These are phyloP conservation scores for Corchorus olitorius DNA, from an alignment of 345 rosid genomes.

Conservation along the genomic window DNA sequence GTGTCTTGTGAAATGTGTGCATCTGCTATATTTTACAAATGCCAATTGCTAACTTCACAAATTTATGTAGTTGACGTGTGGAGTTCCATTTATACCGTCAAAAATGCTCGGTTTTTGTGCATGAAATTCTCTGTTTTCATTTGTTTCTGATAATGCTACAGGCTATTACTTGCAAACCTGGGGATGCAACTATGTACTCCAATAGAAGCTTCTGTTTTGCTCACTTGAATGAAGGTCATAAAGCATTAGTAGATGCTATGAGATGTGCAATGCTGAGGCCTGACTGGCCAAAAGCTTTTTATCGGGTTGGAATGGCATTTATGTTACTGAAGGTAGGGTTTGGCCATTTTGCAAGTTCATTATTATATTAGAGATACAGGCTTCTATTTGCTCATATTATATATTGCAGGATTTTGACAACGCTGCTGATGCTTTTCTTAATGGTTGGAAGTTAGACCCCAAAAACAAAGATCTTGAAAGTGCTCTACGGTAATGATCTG, in stretches of 20 bases:
- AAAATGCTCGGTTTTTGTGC: too few relatives aligned
- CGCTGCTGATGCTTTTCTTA: not conserved
- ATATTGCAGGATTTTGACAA: conserved; percentile 12
- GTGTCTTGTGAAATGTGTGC: not conserved
- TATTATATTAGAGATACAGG: not conserved
- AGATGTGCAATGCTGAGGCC: conserved; percentile 3
- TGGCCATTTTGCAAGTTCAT: not conserved
- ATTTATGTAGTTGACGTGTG: not conserved
- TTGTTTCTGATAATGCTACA: not conserved
- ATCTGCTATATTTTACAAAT: not conserved
- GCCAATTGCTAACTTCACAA: not conserved
- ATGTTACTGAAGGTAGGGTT: conserved; percentile 25
- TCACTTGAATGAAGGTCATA: conserved; percentile 8
- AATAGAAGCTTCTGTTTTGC: conserved; percentile 27
- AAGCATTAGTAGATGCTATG: conserved; percentile 18
- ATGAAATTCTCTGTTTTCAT: not conserved
- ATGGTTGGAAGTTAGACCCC: conserved; percentile 20
- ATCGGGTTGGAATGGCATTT: conserved; percentile 25
- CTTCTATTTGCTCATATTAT: not conserved
- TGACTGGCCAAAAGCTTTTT: conserved; percentile 22
- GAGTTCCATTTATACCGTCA: not conserved
- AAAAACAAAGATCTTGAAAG: conserved; percentile 15
- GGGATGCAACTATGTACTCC: conserved; percentile 17
- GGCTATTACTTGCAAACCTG: not conserved
- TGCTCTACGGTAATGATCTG: conserved; percentile 11